These are phyloP conservation scores for Verbena officinalis DNA, from an alignment of 257 asterid species.

Conservation along the genomic window DNA sequence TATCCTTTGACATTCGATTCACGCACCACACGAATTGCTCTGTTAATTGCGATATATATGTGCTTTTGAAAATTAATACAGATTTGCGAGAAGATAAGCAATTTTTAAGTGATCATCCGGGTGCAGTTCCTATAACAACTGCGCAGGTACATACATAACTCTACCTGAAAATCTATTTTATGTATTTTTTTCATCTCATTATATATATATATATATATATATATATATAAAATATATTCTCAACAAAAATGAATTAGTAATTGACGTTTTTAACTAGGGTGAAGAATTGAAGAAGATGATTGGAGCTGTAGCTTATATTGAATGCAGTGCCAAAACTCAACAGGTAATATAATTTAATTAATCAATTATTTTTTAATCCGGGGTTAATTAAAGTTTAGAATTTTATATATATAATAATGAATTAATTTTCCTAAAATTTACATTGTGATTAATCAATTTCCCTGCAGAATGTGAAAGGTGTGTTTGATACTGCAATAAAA, in stretches of 20 bases:
- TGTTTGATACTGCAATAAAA: conserved; percentile 83
- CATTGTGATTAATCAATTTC: too few relatives aligned
- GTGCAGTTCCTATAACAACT: conserved; percentile 62
- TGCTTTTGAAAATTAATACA: conserved; percentile 20
- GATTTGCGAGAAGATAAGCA: conserved; percentile 87
- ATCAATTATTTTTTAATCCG: not conserved
- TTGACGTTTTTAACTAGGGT: conserved; percentile 45
- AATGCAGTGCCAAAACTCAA: conserved; percentile 91
- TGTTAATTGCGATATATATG: too few relatives aligned
- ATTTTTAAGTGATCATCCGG: conserved; percentile 72
- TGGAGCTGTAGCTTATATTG: conserved; percentile 85
- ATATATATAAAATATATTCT: not conserved
- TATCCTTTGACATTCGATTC: too few relatives aligned
- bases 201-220: too few relatives aligned
- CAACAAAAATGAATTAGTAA: not conserved
- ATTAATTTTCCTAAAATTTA: too few relatives aligned
- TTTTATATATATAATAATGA: too few relatives aligned
- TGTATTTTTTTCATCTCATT: not conserved
- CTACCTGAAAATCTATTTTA: not conserved
- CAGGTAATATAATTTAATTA: conserved; percentile 53
- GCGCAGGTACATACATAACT: conserved; percentile 52
- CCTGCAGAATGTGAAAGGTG: conserved; percentile 86
- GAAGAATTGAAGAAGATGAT: conserved; percentile 79
- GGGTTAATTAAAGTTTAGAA: not conserved
- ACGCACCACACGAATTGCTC: too few relatives aligned